Percentiles rank a stretch among this genome's conserved stretches.
Evolutionary conservation across 2,329 filamentous ascomycete genomes (phyloP).

Genomic region (Botrytis tulipae): DNA sequence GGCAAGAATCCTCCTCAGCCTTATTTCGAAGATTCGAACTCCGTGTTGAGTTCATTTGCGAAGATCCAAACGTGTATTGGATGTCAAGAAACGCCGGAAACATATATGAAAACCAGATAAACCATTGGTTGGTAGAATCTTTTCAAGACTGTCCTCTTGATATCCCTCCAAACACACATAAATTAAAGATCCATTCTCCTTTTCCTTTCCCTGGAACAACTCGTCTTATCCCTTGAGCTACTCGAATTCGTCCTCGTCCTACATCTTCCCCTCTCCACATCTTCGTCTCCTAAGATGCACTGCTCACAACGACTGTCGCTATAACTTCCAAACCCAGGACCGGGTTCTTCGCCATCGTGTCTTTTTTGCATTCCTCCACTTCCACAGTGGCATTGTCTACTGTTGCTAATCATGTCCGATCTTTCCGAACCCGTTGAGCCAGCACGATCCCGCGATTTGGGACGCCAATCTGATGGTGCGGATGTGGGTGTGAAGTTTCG

Average conservation of each 20-base stretch:
- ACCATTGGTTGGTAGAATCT: neutral
- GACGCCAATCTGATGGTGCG: slow-evolving; percentile 8
- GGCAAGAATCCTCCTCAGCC: neutral
- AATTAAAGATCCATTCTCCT: slow-evolving; percentile 5
- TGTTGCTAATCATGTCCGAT: neutral
- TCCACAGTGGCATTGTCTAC: neutral
- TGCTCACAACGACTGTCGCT: neutral
- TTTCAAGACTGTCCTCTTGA: neutral
- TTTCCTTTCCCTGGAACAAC: slow-evolving; percentile 2
- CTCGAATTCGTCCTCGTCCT: slow-evolving; percentile 15
- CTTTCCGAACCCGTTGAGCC: neutral
- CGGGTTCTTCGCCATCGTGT: neutral
- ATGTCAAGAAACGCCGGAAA: neutral
- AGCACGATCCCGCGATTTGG: neutral
- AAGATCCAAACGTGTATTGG: neutral
- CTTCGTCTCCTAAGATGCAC: neutral
- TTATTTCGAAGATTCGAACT: neutral
- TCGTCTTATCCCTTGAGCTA: slow-evolving; percentile 4
- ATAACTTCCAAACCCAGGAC: neutral
- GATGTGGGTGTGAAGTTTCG: slow-evolving; percentile 7
- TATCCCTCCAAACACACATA: neutral
- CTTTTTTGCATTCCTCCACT: neutral
- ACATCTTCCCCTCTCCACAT: slow-evolving; percentile 7
- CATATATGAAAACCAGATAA: neutral
- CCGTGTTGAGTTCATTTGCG: neutral